Conservation (phyloP, 2,329 filamentous ascomycete genomes). For the Botrytis medusae region DNA sequence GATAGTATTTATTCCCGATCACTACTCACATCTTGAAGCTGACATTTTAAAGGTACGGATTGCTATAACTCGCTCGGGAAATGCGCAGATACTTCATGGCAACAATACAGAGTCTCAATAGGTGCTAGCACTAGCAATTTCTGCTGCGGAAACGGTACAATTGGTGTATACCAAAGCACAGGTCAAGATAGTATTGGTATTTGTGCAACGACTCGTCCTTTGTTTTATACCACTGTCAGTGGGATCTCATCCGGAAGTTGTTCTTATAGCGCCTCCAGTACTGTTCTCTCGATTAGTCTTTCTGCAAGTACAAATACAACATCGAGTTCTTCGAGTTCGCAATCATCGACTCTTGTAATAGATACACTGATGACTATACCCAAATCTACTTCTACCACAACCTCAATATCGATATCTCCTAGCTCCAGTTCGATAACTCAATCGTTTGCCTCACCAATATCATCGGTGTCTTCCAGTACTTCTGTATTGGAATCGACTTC, state of each 20-base stretch:
- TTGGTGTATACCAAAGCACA: not conserved
- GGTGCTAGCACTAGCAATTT: not conserved
- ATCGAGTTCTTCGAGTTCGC: not conserved
- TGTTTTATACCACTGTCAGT: not conserved
- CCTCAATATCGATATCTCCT: not conserved
- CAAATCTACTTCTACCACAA: not conserved
- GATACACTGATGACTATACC: not conserved
- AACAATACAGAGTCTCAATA: not conserved
- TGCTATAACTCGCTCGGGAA: not conserved
- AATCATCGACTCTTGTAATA: not conserved
- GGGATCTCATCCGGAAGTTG: not conserved
- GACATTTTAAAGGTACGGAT: not conserved
- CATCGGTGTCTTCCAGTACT: not conserved
- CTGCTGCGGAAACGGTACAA: conserved; percentile 5
- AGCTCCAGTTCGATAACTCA: not conserved
- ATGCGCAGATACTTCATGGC: conserved; percentile 4
- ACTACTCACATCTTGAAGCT: not conserved
- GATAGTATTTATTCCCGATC: not conserved
- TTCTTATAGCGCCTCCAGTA: not conserved
- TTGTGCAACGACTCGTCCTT: not conserved
- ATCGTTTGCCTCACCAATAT: not conserved
- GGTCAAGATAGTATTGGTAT: not conserved
- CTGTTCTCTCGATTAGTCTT: not conserved
- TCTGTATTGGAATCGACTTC: not conserved
- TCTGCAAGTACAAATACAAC: not conserved